phyloP scores from a whole-genome alignment of 2,329 filamentous ascomycete species.

The Trichoderma citrinoviride region DNA sequence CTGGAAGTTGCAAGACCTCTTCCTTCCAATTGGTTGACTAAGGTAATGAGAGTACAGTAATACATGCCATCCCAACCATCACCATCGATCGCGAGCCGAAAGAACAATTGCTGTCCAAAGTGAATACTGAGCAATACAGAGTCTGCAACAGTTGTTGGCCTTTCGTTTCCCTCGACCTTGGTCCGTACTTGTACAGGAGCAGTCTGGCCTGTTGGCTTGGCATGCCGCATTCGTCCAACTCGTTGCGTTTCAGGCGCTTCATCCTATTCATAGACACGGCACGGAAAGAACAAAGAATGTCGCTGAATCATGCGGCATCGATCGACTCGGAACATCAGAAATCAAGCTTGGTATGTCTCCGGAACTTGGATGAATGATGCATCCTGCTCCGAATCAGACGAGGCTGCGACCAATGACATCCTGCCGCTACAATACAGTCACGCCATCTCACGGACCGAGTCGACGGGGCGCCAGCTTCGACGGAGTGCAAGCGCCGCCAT shows the following conservation, averaged over 20 bases:
- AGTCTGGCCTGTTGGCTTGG: background rate
- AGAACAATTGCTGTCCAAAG: no score
- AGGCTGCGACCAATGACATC: background rate
- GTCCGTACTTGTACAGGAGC: background rate
- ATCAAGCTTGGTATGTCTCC: background rate
- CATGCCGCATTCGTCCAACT: background rate
- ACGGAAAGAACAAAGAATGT: background rate
- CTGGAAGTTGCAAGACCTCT: background rate
- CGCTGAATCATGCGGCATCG: background rate
- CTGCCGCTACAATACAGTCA: background rate
- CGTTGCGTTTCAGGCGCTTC: background rate
- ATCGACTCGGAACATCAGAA: background rate
- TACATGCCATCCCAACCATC: no score
- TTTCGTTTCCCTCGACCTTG: no score
- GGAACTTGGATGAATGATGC: background rate
- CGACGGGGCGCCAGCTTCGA: background rate
- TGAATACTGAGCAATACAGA: background rate
- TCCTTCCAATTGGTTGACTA: no score
- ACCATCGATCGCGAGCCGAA: no score
- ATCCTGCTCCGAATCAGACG: background rate
- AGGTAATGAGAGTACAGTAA: no score
- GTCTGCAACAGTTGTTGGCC: background rate
- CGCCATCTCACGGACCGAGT: conserved; percentile 1
- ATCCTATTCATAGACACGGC: background rate
- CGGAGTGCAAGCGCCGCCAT: background rate